phyloP scores from a whole-genome alignment of 768 basidiomycete genomes.

The Megacollybia marginata region DNA sequence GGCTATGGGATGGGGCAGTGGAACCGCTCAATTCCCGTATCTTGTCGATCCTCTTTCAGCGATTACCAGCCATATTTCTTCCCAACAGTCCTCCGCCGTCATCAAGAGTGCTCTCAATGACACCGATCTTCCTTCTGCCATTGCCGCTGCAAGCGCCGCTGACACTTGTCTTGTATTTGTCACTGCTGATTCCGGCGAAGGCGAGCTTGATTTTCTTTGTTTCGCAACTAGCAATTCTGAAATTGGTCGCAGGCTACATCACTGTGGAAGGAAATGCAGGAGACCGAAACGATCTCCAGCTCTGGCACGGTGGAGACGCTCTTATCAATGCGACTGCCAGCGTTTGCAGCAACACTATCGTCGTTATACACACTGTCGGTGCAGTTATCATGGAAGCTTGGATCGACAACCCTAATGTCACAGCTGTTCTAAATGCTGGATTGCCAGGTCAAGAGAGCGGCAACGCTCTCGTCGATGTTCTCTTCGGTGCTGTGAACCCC shows the following conservation, averaged over 20 bases:
- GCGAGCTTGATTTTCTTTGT: not conserved
- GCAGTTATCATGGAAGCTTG: constrained; percentile 24
- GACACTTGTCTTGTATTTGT: not conserved
- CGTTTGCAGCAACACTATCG: constrained; percentile 22
- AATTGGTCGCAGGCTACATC: constrained; percentile 18
- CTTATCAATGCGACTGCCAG: constrained; percentile 27
- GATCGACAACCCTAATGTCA: constrained; percentile 32
- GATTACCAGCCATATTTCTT: not conserved
- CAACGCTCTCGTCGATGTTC: constrained; percentile 40
- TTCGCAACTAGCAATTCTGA: not conserved
- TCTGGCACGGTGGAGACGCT: constrained; percentile 27
- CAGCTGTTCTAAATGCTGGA: constrained; percentile 24
- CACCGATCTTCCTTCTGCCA: not conserved
- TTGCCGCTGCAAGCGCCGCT: not conserved
- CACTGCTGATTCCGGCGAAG: not conserved
- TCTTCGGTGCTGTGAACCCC: constrained; percentile 45
- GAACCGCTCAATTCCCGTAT: constrained; percentile 2
- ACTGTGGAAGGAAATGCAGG: constrained; percentile 15
- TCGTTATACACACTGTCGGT: constrained; percentile 34
- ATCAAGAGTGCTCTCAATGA: not conserved
- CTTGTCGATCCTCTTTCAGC: constrained; percentile 1
- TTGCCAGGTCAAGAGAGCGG: constrained; percentile 43
- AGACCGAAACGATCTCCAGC: constrained; percentile 20
- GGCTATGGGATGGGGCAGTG: constrained; percentile 6
- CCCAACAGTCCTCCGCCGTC: not conserved